Percentiles rank a stretch among this genome's conserved stretches.
Evolutionary conservation across 352 stramenopile species (phyloP).

Genomic region (Globisporangium takayamanum): DNA sequence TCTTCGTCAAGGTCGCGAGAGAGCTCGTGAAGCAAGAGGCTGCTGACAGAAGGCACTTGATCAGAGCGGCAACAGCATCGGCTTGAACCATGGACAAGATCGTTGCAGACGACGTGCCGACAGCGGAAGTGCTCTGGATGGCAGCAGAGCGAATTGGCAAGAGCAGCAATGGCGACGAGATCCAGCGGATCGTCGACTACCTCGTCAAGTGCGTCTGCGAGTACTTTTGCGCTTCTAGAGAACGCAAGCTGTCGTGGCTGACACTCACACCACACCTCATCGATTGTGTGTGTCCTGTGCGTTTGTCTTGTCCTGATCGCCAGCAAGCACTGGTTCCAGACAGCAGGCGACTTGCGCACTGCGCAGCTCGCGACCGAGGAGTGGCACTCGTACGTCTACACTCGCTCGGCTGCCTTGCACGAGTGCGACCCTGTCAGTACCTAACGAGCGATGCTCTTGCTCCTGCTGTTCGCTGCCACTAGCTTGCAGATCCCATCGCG

Average conservation of each 20-base stretch:
- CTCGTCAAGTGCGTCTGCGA: conserved; percentile 37
- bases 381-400: conserved; percentile 46
- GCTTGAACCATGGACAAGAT: conserved; percentile 2
- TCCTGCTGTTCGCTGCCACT: neutral
- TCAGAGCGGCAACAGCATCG: neutral
- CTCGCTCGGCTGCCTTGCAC: neutral
- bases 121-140: conserved; percentile 40
- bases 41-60: no score
- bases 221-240: neutral
- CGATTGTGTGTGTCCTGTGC: neutral
- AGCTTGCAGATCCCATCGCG: conserved; percentile 48
- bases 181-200: conserved; percentile 56
- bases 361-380: conserved; percentile 30
- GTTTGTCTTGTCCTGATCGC: neutral
- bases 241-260: neutral
- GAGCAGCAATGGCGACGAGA: conserved; percentile 25
- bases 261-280: neutral
- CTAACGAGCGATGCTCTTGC: neutral
- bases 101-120: conserved; percentile 24
- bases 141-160: conserved; percentile 54
- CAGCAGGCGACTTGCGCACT: conserved; percentile 41
- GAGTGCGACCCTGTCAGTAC: neutral
- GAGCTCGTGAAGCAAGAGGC: no score
- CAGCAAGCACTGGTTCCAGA: conserved; percentile 70
- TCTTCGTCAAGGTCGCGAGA: neutral